These are phyloP conservation scores for Plasmodium cynomolgi DNA, from an alignment of 169 alveolate genomes.

Conservation along the genomic window DNA sequence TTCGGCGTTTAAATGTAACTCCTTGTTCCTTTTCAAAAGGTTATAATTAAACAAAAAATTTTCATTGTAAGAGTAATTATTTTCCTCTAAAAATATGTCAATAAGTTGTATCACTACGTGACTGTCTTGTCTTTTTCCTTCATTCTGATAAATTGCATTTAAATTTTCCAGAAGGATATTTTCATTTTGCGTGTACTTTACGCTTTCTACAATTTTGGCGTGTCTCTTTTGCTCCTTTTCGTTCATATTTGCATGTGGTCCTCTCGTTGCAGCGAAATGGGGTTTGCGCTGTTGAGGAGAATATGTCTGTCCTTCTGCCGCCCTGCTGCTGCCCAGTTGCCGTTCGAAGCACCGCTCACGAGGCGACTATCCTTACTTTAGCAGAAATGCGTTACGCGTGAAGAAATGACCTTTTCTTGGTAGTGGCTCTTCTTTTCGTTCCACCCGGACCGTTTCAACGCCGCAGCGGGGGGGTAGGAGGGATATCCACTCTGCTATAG, in stretches of 20 bases:
- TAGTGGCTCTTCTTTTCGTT: not conserved
- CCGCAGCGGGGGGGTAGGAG: not conserved
- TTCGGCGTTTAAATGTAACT: conserved; percentile 18
- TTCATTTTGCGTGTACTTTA: conserved; percentile 59
- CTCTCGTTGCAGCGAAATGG: not conserved
- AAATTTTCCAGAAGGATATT: conserved; percentile 69
- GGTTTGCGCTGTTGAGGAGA: not conserved
- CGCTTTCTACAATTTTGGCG: conserved; percentile 27
- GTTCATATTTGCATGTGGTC: conserved; percentile 29
- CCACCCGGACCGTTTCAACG: not conserved
- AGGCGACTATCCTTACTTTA: not conserved
- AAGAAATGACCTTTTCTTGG: not conserved
- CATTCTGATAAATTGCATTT: conserved; percentile 33
- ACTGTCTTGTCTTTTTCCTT: conserved; percentile 20
- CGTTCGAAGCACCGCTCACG: not conserved
- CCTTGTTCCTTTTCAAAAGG: conserved; percentile 40
- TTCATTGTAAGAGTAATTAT: conserved; percentile 66
- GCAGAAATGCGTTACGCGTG: not conserved
- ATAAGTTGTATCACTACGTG: conserved; percentile 45
- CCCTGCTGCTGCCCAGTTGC: not conserved
- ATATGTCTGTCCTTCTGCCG: not conserved
- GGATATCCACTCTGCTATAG: not conserved
- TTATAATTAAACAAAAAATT: conserved; percentile 59
- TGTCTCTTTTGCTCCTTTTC: conserved; percentile 40
- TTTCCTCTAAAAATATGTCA: conserved; percentile 64